Evolutionary conservation across 169 alveolate genomes (phyloP).

Genomic region (Babesia divergens): DNA sequence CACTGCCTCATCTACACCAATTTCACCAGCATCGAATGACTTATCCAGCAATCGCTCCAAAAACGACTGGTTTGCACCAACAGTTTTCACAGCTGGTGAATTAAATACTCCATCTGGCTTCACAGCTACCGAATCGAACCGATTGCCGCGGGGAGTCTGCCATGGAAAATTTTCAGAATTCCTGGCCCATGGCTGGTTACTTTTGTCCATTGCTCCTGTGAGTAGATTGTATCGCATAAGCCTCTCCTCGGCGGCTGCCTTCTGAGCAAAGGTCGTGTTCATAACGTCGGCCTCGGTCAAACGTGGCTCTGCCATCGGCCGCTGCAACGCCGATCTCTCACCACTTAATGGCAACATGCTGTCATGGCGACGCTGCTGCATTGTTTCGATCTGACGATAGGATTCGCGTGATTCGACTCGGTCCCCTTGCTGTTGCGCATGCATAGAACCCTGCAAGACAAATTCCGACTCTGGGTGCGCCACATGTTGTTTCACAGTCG

Average conservation of each 20-base stretch:
- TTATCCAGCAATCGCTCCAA: constrained; percentile 59
- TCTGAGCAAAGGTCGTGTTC: neutral
- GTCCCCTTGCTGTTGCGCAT: neutral
- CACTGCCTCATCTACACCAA: neutral
- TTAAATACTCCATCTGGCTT: constrained; percentile 13
- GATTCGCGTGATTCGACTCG: neutral
- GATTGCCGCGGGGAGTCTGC: neutral
- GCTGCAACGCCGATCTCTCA: neutral
- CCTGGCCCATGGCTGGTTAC: neutral
- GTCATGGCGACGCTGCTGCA: neutral
- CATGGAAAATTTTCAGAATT: neutral
- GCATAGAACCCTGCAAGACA: neutral
- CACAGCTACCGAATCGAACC: neutral
- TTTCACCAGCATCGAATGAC: constrained; percentile 34
- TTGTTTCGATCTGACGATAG: neutral
- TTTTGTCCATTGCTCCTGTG: neutral
- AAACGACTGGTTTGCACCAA: constrained; percentile 11
- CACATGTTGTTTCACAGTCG: neutral
- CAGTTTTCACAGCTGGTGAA: constrained; percentile 3
- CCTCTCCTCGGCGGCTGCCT: neutral
- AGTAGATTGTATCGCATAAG: constrained; percentile 4
- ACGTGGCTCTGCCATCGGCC: neutral
- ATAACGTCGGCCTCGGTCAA: neutral
- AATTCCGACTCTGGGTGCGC: neutral
- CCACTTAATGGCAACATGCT: neutral